Conservation (phyloP, 2,329 filamentous ascomycete species). For the Pseudogymnoascus sp. region DNA sequence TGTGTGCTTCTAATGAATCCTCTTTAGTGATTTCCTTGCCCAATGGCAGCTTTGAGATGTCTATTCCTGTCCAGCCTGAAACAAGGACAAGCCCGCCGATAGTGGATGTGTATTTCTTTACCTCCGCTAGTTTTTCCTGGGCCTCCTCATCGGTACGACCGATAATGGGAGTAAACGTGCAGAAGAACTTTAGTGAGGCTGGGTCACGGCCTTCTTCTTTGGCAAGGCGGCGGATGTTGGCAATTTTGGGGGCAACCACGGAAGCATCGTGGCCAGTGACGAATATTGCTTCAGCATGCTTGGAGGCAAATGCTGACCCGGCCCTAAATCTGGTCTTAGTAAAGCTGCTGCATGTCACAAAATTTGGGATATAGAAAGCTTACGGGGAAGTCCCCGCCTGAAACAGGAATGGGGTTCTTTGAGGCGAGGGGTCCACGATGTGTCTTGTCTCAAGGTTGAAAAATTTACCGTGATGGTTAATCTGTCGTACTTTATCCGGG, state of each 20-base stretch:
- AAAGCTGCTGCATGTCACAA: constrained; percentile 51
- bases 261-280: constrained; percentile 55
- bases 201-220: constrained; percentile 49
- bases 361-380: constrained; percentile 44
- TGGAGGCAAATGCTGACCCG: constrained; percentile 59
- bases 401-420: constrained; percentile 61
- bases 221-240: constrained; percentile 53
- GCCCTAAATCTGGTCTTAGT: constrained; percentile 38
- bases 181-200: constrained; percentile 57
- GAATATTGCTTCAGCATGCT: constrained; percentile 66
- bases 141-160: constrained; percentile 61
- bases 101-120: constrained; percentile 51
- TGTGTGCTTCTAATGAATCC: constrained; percentile 47
- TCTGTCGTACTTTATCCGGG: constrained; percentile 50
- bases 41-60: constrained; percentile 49
- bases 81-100: constrained; percentile 64
- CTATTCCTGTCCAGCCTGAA: constrained; percentile 65
- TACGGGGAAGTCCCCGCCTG: constrained; percentile 64
- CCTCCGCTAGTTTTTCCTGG: constrained; percentile 53
- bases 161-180: constrained; percentile 58
- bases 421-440: constrained; percentile 57
- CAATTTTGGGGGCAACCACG: constrained; percentile 52
- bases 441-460: constrained; percentile 57
- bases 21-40: constrained; percentile 50
- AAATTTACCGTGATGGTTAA: constrained; percentile 58